Evolutionary conservation across 345 rosid genomes (phyloP).

Genomic region (Salix exigua): DNA sequence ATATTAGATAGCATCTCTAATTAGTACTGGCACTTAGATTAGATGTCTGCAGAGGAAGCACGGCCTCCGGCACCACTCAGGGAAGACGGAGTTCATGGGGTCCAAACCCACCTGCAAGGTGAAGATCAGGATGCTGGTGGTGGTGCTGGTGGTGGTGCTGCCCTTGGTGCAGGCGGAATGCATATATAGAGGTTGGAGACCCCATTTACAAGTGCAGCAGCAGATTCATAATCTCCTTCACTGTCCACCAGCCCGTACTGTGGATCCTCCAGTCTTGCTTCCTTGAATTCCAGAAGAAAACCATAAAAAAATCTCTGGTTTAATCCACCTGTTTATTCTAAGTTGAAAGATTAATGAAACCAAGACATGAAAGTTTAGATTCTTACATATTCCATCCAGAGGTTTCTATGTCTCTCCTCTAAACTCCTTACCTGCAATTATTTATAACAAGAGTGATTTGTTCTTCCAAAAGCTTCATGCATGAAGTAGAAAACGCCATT

Average conservation of each 20-base stretch:
- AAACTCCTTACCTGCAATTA: conserved; percentile 37
- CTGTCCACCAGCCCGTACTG: conserved; percentile 35
- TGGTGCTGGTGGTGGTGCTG: conserved; percentile 10
- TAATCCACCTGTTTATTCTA: background rate
- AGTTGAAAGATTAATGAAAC: background rate
- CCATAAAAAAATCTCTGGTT: background rate
- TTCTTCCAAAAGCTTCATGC: background rate
- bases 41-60: background rate
- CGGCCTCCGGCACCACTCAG: conserved; percentile 7
- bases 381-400: conserved; percentile 37
- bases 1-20: background rate
- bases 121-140: conserved; percentile 11
- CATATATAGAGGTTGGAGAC: conserved; percentile 28
- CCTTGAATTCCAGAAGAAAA: conserved; percentile 18
- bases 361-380: background rate
- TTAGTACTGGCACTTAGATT: background rate
- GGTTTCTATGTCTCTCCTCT: conserved; percentile 39
- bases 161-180: conserved; percentile 35
- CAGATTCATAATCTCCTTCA: conserved; percentile 36
- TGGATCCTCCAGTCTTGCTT: conserved; percentile 37
- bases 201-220: conserved; percentile 30
- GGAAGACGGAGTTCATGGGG: conserved; percentile 37
- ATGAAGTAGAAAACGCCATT: background rate
- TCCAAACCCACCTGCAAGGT: conserved; percentile 26
- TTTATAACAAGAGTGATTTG: background rate